phyloP scores from a whole-genome alignment of 2,329 filamentous ascomycete species.

The Verticillium longisporum region DNA sequence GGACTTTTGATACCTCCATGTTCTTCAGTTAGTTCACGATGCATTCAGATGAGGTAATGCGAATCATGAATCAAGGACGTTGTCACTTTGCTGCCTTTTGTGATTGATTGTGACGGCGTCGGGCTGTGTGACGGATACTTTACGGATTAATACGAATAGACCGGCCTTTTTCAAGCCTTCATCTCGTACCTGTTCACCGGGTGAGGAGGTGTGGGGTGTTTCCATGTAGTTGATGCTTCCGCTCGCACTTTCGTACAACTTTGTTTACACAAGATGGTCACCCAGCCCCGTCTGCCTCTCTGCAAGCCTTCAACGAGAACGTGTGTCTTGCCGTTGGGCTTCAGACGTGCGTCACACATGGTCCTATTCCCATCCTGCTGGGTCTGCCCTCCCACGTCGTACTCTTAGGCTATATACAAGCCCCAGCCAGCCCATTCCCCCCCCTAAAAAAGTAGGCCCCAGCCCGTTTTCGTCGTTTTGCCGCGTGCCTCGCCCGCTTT shows the following conservation, averaged over 20 bases:
- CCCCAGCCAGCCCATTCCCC: neutral
- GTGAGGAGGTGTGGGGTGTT: neutral
- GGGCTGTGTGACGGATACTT: no score
- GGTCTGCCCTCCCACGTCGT: neutral
- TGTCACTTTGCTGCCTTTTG: neutral
- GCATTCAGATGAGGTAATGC: conserved; percentile 2
- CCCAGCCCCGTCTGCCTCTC: neutral
- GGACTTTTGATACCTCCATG: conserved; percentile 16
- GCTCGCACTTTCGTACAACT: neutral
- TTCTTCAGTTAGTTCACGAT: conserved; percentile 2
- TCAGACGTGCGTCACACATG: neutral
- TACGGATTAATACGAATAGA: neutral
- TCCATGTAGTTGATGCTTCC: neutral
- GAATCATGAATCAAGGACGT: conserved; percentile 2
- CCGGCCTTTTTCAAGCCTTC: neutral
- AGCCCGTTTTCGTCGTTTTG: neutral
- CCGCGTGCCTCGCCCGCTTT: conserved; percentile 12
- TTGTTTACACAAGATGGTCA: neutral
- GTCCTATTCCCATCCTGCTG: neutral
- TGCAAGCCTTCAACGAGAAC: neutral
- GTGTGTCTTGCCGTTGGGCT: neutral
- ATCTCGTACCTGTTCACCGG: neutral
- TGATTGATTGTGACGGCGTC: no score
- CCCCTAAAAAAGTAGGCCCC: no score
- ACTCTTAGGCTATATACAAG: neutral